Conservation (phyloP, 495 filamentous ascomycete genomes). For the Penicillium steckii region DNA sequence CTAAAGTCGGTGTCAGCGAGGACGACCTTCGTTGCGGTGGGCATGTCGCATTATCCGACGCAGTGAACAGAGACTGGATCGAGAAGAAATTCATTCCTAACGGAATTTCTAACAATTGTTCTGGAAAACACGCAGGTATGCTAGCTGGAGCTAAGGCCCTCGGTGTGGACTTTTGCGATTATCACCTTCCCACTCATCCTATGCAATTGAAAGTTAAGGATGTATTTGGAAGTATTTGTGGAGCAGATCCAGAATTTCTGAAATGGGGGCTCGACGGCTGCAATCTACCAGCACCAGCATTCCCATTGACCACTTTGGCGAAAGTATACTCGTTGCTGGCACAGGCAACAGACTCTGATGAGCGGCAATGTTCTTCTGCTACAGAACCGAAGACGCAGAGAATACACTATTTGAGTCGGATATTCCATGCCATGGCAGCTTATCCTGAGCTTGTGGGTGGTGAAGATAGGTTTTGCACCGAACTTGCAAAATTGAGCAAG, state of each 20-base stretch:
- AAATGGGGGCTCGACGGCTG: constrained; percentile 40
- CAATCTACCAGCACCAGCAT: constrained; percentile 37
- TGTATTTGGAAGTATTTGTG: constrained; percentile 22
- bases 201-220: no score
- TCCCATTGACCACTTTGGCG: constrained; percentile 22
- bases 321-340: constrained; percentile 31
- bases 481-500: constrained; percentile 28
- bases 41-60: constrained; percentile 29
- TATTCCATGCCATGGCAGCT: constrained; percentile 34
- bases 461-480: constrained; percentile 37
- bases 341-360: no score
- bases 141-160: constrained; percentile 34
- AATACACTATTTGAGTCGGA: constrained; percentile 14
- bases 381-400: not conserved
- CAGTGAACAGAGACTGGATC: constrained; percentile 34
- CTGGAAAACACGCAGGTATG: constrained; percentile 44
- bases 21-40: constrained; percentile 37
- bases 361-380: not conserved
- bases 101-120: constrained; percentile 34
- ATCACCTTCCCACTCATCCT: constrained; percentile 27
- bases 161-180: constrained; percentile 21
- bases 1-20: constrained; percentile 22
- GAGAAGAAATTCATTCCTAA: constrained; percentile 34
- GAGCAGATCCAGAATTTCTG: constrained; percentile 11
- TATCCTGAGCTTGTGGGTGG: constrained; percentile 37